These are phyloP conservation scores for Paraleonurus japonicus DNA, from an alignment of 257 asterid genomes.

Conservation along the genomic window DNA sequence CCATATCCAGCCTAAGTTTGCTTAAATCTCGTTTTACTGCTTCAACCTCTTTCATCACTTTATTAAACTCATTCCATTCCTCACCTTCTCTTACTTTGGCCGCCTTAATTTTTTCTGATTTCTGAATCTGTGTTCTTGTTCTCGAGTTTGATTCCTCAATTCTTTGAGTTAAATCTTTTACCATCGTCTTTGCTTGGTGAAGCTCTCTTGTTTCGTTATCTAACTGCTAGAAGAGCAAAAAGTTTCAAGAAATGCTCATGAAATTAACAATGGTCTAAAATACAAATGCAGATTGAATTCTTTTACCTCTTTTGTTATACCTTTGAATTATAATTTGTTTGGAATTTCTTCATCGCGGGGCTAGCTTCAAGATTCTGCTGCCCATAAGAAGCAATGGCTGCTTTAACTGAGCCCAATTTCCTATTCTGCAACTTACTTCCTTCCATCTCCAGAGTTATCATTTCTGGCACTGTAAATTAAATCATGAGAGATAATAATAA, in stretches of 20 bases:
- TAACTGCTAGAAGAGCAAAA: conserved; percentile 16
- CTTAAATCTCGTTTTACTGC: conserved; percentile 42
- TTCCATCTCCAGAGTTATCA: conserved; percentile 10
- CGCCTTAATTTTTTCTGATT: conserved; percentile 18
- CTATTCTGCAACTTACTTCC: conserved; percentile 20
- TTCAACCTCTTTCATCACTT: conserved; percentile 46
- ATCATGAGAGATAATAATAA: not conserved
- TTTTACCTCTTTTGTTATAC: conserved; percentile 22
- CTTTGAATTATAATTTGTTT: conserved; percentile 26
- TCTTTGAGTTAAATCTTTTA: conserved; percentile 36
- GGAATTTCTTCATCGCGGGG: conserved; percentile 19
- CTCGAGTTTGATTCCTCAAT: conserved; percentile 48
- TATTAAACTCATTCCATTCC: conserved; percentile 17
- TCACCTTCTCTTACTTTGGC: conserved; percentile 8
- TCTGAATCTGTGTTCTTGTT: conserved; percentile 28
- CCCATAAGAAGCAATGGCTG: conserved; percentile 32
- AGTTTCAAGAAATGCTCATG: not conserved
- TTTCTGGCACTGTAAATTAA: not conserved
- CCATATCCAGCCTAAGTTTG: conserved; percentile 60
- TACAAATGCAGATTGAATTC: not conserved
- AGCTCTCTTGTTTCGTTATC: conserved; percentile 28
- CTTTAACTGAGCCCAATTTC: conserved; percentile 35
- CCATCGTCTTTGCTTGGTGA: conserved; percentile 39
- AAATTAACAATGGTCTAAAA: not conserved
- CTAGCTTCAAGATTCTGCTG: conserved; percentile 20